Evolutionary conservation across 179 eudicot genomes (phyloP).

Genomic region (Sideroxylon spinosum): DNA sequence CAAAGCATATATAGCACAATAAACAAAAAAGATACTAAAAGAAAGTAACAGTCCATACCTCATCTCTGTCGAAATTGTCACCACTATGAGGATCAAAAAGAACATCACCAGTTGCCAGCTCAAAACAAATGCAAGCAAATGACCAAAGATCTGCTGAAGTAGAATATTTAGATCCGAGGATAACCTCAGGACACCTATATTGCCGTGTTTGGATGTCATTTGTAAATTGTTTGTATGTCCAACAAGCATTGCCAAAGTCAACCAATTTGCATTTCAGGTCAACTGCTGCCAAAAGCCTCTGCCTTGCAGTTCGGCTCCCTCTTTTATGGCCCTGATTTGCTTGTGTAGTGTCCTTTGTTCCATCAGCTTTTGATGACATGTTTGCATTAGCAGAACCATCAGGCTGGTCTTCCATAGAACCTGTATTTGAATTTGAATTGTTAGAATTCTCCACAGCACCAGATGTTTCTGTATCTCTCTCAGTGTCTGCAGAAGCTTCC

Average conservation of each 20-base stretch:
- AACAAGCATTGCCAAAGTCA: constrained; percentile 94
- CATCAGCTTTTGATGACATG: constrained; percentile 15
- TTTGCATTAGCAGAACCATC: constrained; percentile 19
- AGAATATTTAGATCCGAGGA: constrained; percentile 85
- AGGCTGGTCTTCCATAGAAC: constrained; percentile 27
- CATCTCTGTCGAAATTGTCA: constrained; percentile 85
- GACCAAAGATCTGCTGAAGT: constrained; percentile 93
- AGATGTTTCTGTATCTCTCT: constrained; percentile 40
- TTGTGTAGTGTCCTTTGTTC: constrained; percentile 24
- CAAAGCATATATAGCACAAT: background rate
- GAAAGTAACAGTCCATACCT: constrained; percentile 43
- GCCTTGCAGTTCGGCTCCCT: constrained; percentile 61
- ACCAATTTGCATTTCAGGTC: constrained; percentile 82
- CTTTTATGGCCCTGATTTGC: constrained; percentile 46
- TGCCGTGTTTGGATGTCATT: constrained; percentile 92
- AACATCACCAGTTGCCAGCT: constrained; percentile 94
- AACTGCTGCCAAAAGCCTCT: constrained; percentile 67
- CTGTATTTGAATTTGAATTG: constrained; percentile 31
- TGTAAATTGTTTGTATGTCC: constrained; percentile 93
- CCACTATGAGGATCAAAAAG: constrained; percentile 94
- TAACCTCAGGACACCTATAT: constrained; percentile 89
- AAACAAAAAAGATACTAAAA: constrained; percentile 3
- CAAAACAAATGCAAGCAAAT: constrained; percentile 96
- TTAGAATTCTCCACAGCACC: constrained; percentile 32
- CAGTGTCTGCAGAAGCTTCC: constrained; percentile 49